These are phyloP conservation scores for Casuarina equisetifolia DNA, from an alignment of 306 rosid species.

Conservation along the genomic window DNA sequence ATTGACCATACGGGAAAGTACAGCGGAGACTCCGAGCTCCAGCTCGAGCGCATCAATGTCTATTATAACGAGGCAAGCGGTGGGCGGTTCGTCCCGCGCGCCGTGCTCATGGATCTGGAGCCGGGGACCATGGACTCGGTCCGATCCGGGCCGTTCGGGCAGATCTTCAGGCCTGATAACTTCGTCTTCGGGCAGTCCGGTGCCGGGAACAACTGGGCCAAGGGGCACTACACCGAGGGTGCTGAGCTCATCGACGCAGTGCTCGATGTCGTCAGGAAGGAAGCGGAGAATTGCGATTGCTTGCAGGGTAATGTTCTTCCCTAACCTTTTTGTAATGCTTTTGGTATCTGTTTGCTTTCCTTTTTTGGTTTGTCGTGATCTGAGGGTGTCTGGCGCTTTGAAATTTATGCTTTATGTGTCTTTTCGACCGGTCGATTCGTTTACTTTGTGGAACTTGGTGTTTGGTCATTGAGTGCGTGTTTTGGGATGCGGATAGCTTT, in stretches of 20 bases:
- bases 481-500: background rate
- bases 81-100: constrained; percentile 53
- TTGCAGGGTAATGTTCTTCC: constrained; percentile 37
- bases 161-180: constrained; percentile 52
- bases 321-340: background rate
- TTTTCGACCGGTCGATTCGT: background rate
- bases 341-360: background rate
- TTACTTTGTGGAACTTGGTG: background rate
- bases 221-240: constrained; percentile 53
- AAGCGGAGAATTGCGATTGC: constrained; percentile 58
- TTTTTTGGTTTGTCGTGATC: background rate
- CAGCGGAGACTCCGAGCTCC: constrained; percentile 47
- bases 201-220: constrained; percentile 58
- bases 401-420: background rate
- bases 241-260: constrained; percentile 57
- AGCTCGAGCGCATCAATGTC: constrained; percentile 51
- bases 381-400: background rate
- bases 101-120: constrained; percentile 58
- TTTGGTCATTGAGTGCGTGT: background rate
- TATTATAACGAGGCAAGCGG: constrained; percentile 55
- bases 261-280: constrained; percentile 52
- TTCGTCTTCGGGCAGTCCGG: constrained; percentile 57
- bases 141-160: constrained; percentile 50
- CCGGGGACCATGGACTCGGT: constrained; percentile 57
- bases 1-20: constrained; percentile 43